Evolutionary conservation across 2,329 filamentous ascomycete genomes (phyloP), one percentile per base, ranked within the genome.

Genomic region (Fusarium scirpi): DNA sequence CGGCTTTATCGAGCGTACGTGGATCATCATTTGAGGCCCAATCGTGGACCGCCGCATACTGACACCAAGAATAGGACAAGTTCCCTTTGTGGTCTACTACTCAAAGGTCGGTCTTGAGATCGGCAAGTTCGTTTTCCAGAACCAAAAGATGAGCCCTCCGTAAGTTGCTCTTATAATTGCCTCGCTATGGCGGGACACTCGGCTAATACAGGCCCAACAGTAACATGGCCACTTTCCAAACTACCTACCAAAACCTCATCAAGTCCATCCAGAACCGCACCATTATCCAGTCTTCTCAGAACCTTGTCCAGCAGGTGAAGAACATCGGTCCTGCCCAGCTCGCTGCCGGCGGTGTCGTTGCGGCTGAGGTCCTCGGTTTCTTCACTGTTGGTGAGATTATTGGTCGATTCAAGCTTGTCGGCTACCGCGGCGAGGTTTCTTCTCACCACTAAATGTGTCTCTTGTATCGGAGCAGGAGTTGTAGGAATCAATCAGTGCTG

Each of bases 321-420:
- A 92, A 90, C 84, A 76, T 96, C 77, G 91, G 89, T 81, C 85
- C 83, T 73, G 86, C 89, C 74, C 91, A 97, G 82, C 80, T 95
- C 75, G 87, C 88, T 58, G 83, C 91, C 57, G 91, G 87, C 65
- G 93, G 92, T 75, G 92, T 99, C 65, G 85, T 98, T 68, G 83
- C 87, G 49, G 94, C 94, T 60, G 95, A 99, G 85, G 88, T 94
- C 53, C 84, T 99, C 74, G 96, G 96, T 67, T 99, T 99, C 89
- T 99, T 98, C 88, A 97, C 94, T 67, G 89, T 98, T 58, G 96
- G 96, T 72, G 94, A 98, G 88, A 98, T 99, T 82, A 90, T 99
- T 77, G 96, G 96, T 77, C 89, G 94, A 78, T 90, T 96, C 85
- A 98, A 99, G 92, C 82, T 99, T 76, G 87, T 99, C 76, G 96